phyloP scores from a whole-genome alignment of 2,329 filamentous ascomycete species.

The Pyricularia sp. region DNA sequence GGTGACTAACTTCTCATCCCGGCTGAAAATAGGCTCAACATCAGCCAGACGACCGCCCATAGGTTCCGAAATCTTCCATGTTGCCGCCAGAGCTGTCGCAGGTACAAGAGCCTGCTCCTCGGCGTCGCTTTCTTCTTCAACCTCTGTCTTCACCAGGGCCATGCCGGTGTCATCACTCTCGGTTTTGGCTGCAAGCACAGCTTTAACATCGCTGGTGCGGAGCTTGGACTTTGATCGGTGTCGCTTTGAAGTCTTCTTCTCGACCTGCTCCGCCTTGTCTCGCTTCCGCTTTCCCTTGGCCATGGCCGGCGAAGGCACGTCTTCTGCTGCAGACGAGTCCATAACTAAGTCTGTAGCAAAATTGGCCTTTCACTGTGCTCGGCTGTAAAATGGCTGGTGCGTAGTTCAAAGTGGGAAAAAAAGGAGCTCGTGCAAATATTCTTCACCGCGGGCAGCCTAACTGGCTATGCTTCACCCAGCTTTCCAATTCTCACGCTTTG shows the following conservation, averaged over 20 bases:
- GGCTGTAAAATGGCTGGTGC: not conserved
- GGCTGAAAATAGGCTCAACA: slow-evolving; percentile 53
- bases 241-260: slow-evolving; percentile 13
- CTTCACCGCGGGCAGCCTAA: not conserved
- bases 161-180: not conserved
- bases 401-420: not conserved
- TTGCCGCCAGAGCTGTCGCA: slow-evolving; percentile 5
- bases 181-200: not conserved
- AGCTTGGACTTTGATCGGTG: slow-evolving; percentile 14
- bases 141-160: slow-evolving; percentile 3
- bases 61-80: slow-evolving; percentile 53
- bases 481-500: not conserved
- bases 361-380: not conserved
- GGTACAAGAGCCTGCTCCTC: slow-evolving; percentile 5
- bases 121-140: slow-evolving; percentile 6
- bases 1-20: slow-evolving; percentile 47
- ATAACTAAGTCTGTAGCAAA: not conserved
- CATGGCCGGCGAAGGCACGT: not conserved
- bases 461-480: not conserved
- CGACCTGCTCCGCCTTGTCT: slow-evolving; percentile 18
- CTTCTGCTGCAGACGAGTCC: not conserved
- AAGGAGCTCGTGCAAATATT: not conserved
- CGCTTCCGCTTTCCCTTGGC: slow-evolving; percentile 19
- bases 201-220: not conserved
- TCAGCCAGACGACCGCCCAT: slow-evolving; percentile 58